Base-by-base conservation (phyloP, 305 asterid species). In the Solanum hybrid region DNA sequence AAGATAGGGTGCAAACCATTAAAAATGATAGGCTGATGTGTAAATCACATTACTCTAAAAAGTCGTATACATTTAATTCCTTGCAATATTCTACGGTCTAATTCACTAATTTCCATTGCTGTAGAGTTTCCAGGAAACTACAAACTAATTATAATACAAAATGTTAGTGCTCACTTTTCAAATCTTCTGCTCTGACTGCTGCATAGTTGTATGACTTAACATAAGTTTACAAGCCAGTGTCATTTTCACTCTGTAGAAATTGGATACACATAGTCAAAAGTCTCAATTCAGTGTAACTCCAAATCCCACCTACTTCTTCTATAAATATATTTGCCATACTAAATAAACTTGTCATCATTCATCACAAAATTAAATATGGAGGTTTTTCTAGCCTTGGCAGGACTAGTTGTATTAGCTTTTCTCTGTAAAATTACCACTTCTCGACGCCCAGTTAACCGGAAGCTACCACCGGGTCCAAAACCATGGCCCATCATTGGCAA, bases 401-500 rank as follows among this genome's bases (percentile, higher is more conserved):
- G 31, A 34, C 12, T 88, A 42, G 17, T 19, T 35, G 81, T 90
- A 87, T 3, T 89, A 64, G 91, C 78, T 56, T 64, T 91, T 27
- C 34, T 89, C 78, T 36, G 86, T 12, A 89, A 88, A n/a, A 9
- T n/a, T 1, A 37, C 36, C 88, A 10, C 7, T 2, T 2, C 12
- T 13, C 80, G 26, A 8, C 64, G 17, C 4, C 69, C 66, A 1
- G 22, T 19, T 69, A 38, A 79, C 1, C 38, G 26, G 15, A 90
- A 89, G 3, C 82, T 26, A 3, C 92, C 91, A 15, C 94, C 93
- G 0, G 93, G 93, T 26, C 94, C 93, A 4, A 91, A 88, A 87
- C 91, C 94, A 60, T 92, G 92, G 94, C 94, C 94, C 0, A 60
- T 90, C 14, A 90, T 92, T 2, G 94, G 94, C 40, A 93, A 91